Conservation (phyloP, 1,284 basidiomycete species). For the Chondrostereum purpureum region DNA sequence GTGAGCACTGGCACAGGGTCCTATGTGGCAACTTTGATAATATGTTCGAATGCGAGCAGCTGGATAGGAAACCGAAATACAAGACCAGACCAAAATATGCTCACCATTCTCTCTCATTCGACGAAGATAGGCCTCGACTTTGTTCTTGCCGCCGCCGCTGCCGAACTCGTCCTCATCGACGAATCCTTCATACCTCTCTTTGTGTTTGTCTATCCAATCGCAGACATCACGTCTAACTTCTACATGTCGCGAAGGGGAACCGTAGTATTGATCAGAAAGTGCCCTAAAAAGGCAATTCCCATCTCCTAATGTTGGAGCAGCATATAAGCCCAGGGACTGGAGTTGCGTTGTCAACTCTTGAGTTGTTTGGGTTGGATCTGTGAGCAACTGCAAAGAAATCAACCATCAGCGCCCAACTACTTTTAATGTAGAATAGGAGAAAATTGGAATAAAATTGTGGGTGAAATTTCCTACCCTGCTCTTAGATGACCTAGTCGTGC, state of each 20-base stretch:
- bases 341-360: slow-evolving; percentile 64
- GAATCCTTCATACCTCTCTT: slow-evolving; percentile 77
- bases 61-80: slow-evolving; percentile 11
- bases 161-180: slow-evolving; percentile 67
- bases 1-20: too few relatives aligned
- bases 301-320: slow-evolving; percentile 74
- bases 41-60: too few relatives aligned
- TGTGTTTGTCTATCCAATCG: slow-evolving; percentile 71
- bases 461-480: slow-evolving; percentile 12
- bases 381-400: slow-evolving; percentile 37
- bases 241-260: slow-evolving; percentile 64
- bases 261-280: slow-evolving; percentile 76
- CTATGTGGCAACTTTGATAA: too few relatives aligned
- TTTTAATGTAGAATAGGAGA: not conserved
- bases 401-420: slow-evolving; percentile 1
- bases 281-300: slow-evolving; percentile 87
- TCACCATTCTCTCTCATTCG: slow-evolving; percentile 12
- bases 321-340: slow-evolving; percentile 68
- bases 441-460: slow-evolving; percentile 1
- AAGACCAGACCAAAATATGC: slow-evolving; percentile 3
- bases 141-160: slow-evolving; percentile 10
- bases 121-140: slow-evolving; percentile 11
- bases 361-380: slow-evolving; percentile 61
- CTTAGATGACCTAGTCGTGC: slow-evolving; percentile 13
- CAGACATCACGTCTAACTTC: slow-evolving; percentile 73